phyloP scores from a whole-genome alignment of 139 green algal species.

The Picochlorum costavermella region DNA sequence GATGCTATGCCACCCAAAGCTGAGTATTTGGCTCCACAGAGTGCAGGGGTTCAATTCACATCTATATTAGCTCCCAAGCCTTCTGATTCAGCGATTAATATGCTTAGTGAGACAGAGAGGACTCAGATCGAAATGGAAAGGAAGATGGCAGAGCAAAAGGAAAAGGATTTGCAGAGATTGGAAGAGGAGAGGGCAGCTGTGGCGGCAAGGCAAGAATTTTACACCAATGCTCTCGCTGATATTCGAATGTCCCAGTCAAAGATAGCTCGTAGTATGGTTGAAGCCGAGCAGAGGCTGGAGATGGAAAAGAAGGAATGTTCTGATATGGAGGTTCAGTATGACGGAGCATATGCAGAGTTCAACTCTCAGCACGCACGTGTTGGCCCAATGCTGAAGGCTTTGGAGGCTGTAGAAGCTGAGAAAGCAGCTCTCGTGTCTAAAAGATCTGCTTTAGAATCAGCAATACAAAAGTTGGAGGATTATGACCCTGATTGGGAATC shows the following conservation, averaged over 20 bases:
- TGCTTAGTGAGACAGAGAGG: conserved; percentile 22
- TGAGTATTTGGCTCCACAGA: neutral
- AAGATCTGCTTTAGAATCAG: conserved; percentile 12
- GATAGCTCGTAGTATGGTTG: conserved; percentile 20
- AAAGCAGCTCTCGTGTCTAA: conserved; percentile 17
- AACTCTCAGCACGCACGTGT: conserved; percentile 14
- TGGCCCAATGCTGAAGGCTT: conserved; percentile 18
- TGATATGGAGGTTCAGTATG: conserved; percentile 28
- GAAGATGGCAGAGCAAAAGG: conserved; percentile 15
- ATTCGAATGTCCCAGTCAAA: conserved; percentile 25
- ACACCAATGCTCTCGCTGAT: conserved; percentile 19
- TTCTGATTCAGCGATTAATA: no score
- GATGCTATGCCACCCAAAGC: neutral
- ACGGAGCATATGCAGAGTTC: conserved; percentile 25
- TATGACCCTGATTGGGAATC: conserved; percentile 29
- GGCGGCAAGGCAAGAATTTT: conserved; percentile 19
- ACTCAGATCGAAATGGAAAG: conserved; percentile 29
- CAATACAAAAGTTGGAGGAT: conserved; percentile 25
- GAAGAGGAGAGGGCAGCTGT: conserved; percentile 25
- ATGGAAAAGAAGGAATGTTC: conserved; percentile 25
- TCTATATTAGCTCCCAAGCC: no score
- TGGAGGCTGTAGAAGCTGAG: conserved; percentile 20
- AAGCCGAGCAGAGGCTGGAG: conserved; percentile 32
- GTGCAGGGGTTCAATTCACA: no score
- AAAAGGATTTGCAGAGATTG: conserved; percentile 22